Conservation (phyloP, 1,284 basidiomycete species). For the Trichosporon sp. region DNA sequence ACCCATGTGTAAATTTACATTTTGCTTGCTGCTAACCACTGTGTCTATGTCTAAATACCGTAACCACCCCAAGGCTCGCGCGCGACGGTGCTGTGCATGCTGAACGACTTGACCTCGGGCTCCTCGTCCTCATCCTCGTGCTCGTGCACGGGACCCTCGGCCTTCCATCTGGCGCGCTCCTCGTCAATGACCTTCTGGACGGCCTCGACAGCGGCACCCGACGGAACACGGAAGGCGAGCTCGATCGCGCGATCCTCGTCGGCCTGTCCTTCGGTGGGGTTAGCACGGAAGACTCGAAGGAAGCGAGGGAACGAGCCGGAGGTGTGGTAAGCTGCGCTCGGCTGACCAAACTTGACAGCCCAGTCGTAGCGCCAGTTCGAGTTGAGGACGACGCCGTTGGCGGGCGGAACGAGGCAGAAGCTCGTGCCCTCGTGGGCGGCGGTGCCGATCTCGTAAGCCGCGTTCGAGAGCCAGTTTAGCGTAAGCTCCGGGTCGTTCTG, state of each 20-base stretch:
- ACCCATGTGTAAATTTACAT: neutral
- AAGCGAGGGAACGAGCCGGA: slow-evolving; percentile 16
- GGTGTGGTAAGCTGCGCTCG: slow-evolving; percentile 21
- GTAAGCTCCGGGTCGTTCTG: slow-evolving; percentile 14
- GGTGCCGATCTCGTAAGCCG: slow-evolving; percentile 11
- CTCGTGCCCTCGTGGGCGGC: slow-evolving; percentile 16
- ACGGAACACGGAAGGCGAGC: slow-evolving; percentile 17
- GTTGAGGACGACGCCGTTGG: slow-evolving; percentile 23
- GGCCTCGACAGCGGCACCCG: slow-evolving; percentile 7
- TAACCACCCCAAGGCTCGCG: slow-evolving; percentile 5
- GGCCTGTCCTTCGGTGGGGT: slow-evolving; percentile 12
- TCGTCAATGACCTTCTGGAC: slow-evolving; percentile 15
- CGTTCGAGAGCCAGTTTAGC: slow-evolving; percentile 19
- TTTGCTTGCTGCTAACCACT: neutral
- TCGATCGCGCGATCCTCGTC: slow-evolving; percentile 13
- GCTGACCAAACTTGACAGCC: slow-evolving; percentile 25
- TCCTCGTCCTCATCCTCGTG: slow-evolving; percentile 4
- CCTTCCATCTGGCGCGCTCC: slow-evolving; percentile 12
- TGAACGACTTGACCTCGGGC: slow-evolving; percentile 10
- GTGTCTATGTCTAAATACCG: slow-evolving; percentile 1
- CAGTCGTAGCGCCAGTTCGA: slow-evolving; percentile 29
- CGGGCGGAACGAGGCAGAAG: slow-evolving; percentile 18
- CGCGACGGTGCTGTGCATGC: slow-evolving; percentile 1
- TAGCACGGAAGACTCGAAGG: slow-evolving; percentile 27
- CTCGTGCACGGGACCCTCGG: neutral